Percentiles rank a stretch among this genome's conserved stretches.
These are phyloP conservation scores for Talaromyces proteolyticus DNA, from an alignment of 495 filamentous ascomycete genomes.

Conservation along the genomic window DNA sequence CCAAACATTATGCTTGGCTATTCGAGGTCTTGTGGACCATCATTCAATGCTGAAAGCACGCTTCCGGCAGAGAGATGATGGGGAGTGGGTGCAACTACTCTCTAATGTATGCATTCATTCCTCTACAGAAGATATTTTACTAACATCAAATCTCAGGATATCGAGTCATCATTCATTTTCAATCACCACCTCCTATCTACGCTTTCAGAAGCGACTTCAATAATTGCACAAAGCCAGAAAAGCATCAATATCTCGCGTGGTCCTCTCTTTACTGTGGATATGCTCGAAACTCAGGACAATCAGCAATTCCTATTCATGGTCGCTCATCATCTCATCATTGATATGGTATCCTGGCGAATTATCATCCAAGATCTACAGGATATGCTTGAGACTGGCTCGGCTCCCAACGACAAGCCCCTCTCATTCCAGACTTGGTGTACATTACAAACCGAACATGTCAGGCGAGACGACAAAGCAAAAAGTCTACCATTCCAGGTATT, in stretches of 20 bases:
- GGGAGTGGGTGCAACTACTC: constrained; percentile 39
- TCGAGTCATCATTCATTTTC: constrained; percentile 37
- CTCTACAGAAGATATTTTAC: background rate
- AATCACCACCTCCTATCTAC: constrained; percentile 21
- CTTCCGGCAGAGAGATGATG: constrained; percentile 33
- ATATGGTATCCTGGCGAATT: constrained; percentile 66
- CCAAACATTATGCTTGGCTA: constrained; percentile 45
- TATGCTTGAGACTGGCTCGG: constrained; percentile 38
- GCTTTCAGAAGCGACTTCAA: constrained; percentile 23
- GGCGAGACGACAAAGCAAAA: constrained; percentile 12
- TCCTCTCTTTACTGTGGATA: constrained; percentile 36
- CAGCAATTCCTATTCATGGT: constrained; percentile 56
- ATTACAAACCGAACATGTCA: constrained; percentile 35
- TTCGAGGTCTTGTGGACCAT: constrained; percentile 51
- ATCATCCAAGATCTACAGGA: constrained; percentile 63
- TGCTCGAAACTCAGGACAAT: constrained; percentile 46
- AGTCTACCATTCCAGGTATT: constrained; percentile 30
- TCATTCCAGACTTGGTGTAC: constrained; percentile 62
- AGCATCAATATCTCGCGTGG: constrained; percentile 35
- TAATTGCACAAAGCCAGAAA: constrained; percentile 31
- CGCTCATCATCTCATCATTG: constrained; percentile 64
- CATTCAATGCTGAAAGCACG: constrained; percentile 68
- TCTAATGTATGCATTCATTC: constrained; percentile 17
- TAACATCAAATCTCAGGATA: constrained; percentile 23
- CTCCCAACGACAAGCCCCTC: constrained; percentile 35